Percentiles rank a stretch among this genome's conserved stretches.
These are phyloP conservation scores for Teunomyces barrocoloradensis DNA, from an alignment of 805 yeast species.

Conservation along the genomic window DNA sequence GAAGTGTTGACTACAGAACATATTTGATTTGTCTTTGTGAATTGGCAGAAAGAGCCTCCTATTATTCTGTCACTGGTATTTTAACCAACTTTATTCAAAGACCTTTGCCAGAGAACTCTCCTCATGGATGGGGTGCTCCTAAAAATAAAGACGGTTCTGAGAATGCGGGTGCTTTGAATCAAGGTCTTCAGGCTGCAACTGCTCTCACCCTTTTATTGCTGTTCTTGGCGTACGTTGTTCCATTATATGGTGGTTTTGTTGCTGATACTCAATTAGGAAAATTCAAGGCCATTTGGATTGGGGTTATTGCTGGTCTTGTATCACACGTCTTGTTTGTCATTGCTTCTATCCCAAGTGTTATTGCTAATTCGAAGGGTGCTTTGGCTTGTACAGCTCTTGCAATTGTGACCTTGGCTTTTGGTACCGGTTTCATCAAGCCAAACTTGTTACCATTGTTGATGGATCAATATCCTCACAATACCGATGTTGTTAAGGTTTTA, in stretches of 20 bases:
- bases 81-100: conserved; percentile 50
- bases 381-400: conserved; percentile 43
- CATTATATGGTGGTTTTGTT: conserved; percentile 51
- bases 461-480: conserved; percentile 53
- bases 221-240: conserved; percentile 50
- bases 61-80: conserved; percentile 45
- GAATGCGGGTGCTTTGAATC: conserved; percentile 50
- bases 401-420: conserved; percentile 38
- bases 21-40: conserved; percentile 49
- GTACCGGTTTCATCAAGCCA: conserved; percentile 56
- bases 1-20: conserved; percentile 46
- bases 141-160: conserved; percentile 25
- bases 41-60: conserved; percentile 56
- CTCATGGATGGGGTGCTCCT: conserved; percentile 44
- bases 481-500: conserved; percentile 56
- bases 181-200: conserved; percentile 45
- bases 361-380: conserved; percentile 27
- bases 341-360: conserved; percentile 45
- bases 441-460: conserved; percentile 48
- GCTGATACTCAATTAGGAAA: conserved; percentile 51
- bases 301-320: conserved; percentile 45
- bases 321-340: conserved; percentile 48
- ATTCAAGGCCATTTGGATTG: conserved; percentile 48
- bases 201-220: conserved; percentile 47
- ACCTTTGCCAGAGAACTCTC: conserved; percentile 49